These are phyloP conservation scores for Panellus pusillus DNA, from an alignment of 768 basidiomycete species.

Conservation along the genomic window DNA sequence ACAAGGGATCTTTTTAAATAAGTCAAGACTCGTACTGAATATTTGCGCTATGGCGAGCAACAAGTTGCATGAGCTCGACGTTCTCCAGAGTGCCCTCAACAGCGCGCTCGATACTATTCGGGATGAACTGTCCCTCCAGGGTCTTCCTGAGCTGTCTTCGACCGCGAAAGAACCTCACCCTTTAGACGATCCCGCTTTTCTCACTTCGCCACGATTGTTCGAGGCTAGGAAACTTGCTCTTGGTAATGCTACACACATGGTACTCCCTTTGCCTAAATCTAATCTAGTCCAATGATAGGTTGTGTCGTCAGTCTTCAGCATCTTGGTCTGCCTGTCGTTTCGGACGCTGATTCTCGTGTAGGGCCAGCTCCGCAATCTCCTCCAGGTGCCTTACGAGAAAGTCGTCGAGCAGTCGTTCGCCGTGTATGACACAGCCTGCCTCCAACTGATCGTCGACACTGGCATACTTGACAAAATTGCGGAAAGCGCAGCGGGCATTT, in stretches of 20 bases:
- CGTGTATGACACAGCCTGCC: constrained; percentile 2
- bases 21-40: no score
- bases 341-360: not conserved
- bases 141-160: not conserved
- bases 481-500: not conserved
- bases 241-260: not conserved
- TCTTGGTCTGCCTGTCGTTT: no score
- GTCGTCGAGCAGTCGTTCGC: constrained; percentile 3
- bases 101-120: not conserved
- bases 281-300: not conserved
- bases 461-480: constrained; percentile 1
- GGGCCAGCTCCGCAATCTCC: constrained; percentile 5
- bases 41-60: no score
- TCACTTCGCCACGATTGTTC: not conserved
- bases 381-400: constrained; percentile 2
- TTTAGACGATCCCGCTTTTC: not conserved
- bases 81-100: not conserved
- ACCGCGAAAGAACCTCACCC: not conserved
- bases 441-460: not conserved
- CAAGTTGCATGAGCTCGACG: not conserved
- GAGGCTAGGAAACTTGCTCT: constrained; percentile 2
- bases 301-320: no score
- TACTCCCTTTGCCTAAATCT: not conserved
- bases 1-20: no score
- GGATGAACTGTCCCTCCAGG: not conserved